Evolutionary conservation across 106 monocot species (phyloP), one percentile per base, ranked within the genome.

Genomic region (Dioscorea zingiberensis): DNA sequence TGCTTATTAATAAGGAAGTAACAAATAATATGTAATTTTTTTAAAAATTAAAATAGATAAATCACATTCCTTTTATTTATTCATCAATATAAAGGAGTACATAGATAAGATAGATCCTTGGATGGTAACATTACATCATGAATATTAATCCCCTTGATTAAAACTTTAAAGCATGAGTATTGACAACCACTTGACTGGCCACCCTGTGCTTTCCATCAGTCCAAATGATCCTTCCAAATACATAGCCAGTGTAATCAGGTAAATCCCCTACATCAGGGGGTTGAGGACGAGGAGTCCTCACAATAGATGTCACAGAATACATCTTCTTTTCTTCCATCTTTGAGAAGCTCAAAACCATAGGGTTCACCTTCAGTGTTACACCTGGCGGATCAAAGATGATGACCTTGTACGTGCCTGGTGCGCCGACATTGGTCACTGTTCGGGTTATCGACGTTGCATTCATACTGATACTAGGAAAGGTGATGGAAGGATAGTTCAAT

Each of bases 401-500:
- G 26, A 51, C 91, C 3, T 14, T 68, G 68, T 91, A 91, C 13
- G 54, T 76, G 14, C 74, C 84, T 1, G 91, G 81, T 1, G 24
- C 2, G 5, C 84, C 91, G 0, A 91, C 91, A 54, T 87, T 87
- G 81, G 73, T 91, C 51, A 91, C 2, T 0, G 59, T 81, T n/a
- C 91, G 67, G 4, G 76, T 76, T 10, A 83, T 69, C 0, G 66
- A 72, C 2, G 47, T 28, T 0, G 85, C 22, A 47, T 21, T 27
- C 14, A 53, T 26, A 12, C 84, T 55, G 7, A 55, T 25, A 3
- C 7, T 7, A 30, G 63, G 57, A 14, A 74, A 61, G 0, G 76
- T 59, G 27, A 91, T 84, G 6, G 87, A 84, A 58, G 91, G 91
- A 48, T 91, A 91, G 62, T 91, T 91, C 47, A 91, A 53, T 65